phyloP scores from a whole-genome alignment of 1,139 yeast genomes.

The Hyphopichia fennica region DNA sequence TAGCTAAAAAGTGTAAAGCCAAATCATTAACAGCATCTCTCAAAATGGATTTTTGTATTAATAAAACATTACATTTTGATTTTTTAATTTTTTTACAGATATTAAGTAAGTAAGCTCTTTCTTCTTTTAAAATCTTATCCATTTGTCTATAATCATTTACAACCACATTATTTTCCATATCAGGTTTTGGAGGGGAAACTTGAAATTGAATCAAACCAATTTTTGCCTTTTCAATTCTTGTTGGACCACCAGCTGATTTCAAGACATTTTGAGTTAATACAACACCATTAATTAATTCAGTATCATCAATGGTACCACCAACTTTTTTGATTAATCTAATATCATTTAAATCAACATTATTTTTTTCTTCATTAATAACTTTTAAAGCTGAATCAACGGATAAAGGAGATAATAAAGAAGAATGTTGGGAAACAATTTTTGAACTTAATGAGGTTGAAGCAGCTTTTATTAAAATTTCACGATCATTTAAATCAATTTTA shows the following conservation, averaged over 20 bases:
- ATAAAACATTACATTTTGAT: conserved; percentile 91
- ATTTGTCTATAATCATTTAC: conserved; percentile 97
- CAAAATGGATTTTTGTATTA: conserved; percentile 91
- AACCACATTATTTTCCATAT: conserved; percentile 95
- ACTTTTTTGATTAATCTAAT: conserved; percentile 88
- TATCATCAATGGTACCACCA: conserved; percentile 97
- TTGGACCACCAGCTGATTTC: conserved; percentile 94
- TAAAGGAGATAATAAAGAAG: conserved; percentile 82
- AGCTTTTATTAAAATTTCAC: conserved; percentile 83
- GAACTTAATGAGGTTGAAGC: conserved; percentile 93
- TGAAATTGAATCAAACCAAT: conserved; percentile 95
- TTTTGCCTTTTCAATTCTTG: conserved; percentile 88
- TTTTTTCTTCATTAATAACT: conserved; percentile 54
- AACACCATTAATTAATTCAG: conserved; percentile 89
- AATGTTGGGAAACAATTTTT: conserved; percentile 92
- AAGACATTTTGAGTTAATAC: conserved; percentile 89
- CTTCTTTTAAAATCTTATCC: conserved; percentile 98
- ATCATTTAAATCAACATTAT: conserved; percentile 81
- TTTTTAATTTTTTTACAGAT: conserved; percentile 95
- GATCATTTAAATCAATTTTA: conserved; percentile 70
- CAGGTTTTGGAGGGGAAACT: conserved; percentile 98
- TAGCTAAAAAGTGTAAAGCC: conserved; percentile 91
- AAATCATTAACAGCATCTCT: conserved; percentile 97
- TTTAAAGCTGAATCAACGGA: conserved; percentile 91
- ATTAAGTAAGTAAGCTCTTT: conserved; percentile 89